Evolutionary conservation across 345 rosid species (phyloP).

Genomic region (Lepidium aucheri): DNA sequence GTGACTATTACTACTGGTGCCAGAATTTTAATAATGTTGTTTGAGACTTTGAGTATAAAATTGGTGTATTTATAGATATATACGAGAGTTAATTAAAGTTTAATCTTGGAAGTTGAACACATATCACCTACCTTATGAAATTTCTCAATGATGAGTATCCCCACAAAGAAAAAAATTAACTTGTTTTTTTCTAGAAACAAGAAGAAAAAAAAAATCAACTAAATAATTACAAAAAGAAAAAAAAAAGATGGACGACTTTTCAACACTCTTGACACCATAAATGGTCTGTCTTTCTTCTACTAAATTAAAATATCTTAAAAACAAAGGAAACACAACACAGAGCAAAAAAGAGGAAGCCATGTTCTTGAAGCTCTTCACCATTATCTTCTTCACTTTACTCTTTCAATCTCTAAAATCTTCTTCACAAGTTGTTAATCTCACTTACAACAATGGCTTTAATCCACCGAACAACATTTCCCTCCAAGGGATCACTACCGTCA

Average conservation of each 20-base stretch:
- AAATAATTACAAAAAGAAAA: not conserved
- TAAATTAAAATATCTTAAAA: not conserved
- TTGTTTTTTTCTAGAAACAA: slow-evolving; percentile 17
- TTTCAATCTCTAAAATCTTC: not conserved
- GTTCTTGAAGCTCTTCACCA: slow-evolving; percentile 15
- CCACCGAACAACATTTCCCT: slow-evolving; percentile 31
- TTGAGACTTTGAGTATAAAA: not conserved
- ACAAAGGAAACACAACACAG: not conserved
- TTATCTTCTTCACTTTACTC: slow-evolving; percentile 6
- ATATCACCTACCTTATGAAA: slow-evolving; percentile 20
- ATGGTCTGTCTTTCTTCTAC: not conserved
- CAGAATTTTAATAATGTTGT: no score
- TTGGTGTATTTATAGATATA: not conserved
- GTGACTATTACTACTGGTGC: no score
- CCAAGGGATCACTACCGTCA: slow-evolving; percentile 46
- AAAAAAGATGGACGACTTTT: not conserved
- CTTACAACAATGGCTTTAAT: slow-evolving; percentile 10
- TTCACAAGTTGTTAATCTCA: not conserved
- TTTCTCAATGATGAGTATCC: slow-evolving; percentile 17
- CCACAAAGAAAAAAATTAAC: slow-evolving; percentile 6
- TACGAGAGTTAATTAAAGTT: not conserved
- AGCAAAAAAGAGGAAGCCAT: slow-evolving; percentile 21
- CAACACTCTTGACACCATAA: slow-evolving; percentile 14
- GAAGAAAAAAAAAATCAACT: not conserved
- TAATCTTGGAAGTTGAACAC: slow-evolving; percentile 16